These are phyloP conservation scores for Cyclostephanos tholiformis DNA, from an alignment of 108 stramenopile genomes.

Conservation along the genomic window DNA sequence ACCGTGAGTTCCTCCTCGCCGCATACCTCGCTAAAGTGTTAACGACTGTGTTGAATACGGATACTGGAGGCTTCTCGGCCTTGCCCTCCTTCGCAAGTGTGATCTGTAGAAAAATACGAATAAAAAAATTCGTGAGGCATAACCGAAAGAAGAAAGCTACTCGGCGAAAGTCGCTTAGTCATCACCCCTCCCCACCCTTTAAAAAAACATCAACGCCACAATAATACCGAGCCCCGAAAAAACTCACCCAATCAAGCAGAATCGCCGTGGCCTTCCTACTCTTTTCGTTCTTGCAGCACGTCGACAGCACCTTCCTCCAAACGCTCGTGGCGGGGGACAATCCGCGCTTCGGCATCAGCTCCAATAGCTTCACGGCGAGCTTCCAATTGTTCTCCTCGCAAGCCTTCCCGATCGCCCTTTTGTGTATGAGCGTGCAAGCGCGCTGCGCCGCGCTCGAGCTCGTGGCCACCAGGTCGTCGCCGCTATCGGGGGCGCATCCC, in stretches of 20 bases:
- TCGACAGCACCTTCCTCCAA: constrained; percentile 76
- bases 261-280: constrained; percentile 81
- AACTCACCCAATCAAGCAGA: constrained; percentile 87
- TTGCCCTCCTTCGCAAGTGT: constrained; percentile 61
- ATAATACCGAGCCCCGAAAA: too few relatives aligned
- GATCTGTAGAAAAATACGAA: constrained; percentile 31
- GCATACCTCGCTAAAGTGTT: constrained; percentile 90
- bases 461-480: constrained; percentile 77
- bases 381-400: constrained; percentile 74
- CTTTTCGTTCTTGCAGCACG: constrained; percentile 82
- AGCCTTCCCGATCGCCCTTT: constrained; percentile 72
- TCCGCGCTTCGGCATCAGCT: constrained; percentile 71
- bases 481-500: constrained; percentile 78
- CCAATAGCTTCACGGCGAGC: constrained; percentile 83
- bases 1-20: constrained; percentile 86
- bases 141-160: background rate
- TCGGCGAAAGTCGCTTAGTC: too few relatives aligned
- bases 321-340: constrained; percentile 68
- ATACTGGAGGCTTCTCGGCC: constrained; percentile 78
- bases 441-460: constrained; percentile 68
- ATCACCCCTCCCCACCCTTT: too few relatives aligned
- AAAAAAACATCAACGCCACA: too few relatives aligned
- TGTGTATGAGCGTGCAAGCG: constrained; percentile 79
- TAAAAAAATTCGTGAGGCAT: background rate
- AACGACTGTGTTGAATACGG: constrained; percentile 84